A percentile compares a stretch with the other conserved stretches of the same genome.
Conservation (phyloP, 805 yeast genomes). For the Ascoidea asiatica region DNA sequence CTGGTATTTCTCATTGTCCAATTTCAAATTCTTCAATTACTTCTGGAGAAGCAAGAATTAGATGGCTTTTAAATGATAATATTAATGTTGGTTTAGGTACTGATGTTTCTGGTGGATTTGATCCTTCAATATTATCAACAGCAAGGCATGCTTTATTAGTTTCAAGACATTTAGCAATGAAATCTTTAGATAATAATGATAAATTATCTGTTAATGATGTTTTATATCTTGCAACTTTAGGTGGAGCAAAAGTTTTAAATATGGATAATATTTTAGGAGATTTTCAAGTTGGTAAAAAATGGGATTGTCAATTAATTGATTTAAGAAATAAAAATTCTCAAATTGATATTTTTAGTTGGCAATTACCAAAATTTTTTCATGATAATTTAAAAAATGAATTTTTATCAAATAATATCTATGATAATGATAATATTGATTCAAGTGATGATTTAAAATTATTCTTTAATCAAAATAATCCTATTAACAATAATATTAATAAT, state of each 20-base stretch:
- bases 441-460: neutral
- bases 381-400: neutral
- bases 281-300: conserved; percentile 65
- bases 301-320: conserved; percentile 74
- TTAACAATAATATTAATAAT: neutral
- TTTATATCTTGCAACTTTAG: conserved; percentile 70
- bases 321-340: conserved; percentile 37
- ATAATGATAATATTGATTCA: conserved; percentile 5
- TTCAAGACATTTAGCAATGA: conserved; percentile 59
- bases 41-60: conserved; percentile 80
- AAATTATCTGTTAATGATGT: conserved; percentile 59
- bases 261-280: conserved; percentile 48
- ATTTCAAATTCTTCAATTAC: conserved; percentile 78
- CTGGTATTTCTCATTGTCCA: conserved; percentile 90
- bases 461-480: neutral
- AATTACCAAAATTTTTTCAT: conserved; percentile 25
- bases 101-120: conserved; percentile 67
- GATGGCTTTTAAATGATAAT: conserved; percentile 47
- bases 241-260: conserved; percentile 73
- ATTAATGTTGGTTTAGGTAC: conserved; percentile 75
- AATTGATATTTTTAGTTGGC: conserved; percentile 70
- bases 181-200: conserved; percentile 25
- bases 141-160: conserved; percentile 63
- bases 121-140: conserved; percentile 47
- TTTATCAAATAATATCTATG: conserved; percentile 3